Evolutionary conservation across 768 basidiomycete genomes (phyloP).

Genomic region (Fomitopsis serialis): DNA sequence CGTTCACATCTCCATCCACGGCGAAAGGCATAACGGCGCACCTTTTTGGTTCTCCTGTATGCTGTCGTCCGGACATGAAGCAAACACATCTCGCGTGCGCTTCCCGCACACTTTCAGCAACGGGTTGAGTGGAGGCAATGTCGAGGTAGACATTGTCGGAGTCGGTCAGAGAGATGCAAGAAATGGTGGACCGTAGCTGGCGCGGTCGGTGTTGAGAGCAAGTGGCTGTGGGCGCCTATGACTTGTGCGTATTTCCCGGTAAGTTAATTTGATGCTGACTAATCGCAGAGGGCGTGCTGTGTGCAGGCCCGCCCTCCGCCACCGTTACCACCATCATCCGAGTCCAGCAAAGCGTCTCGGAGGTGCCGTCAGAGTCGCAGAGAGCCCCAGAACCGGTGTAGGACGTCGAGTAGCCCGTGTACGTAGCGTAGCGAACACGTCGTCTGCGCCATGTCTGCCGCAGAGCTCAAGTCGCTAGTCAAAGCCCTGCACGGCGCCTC

Average conservation of each 20-base stretch:
- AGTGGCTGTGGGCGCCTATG: no score
- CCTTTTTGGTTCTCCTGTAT: constrained; percentile 67
- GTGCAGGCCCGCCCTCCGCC: not conserved
- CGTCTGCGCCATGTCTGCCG: constrained; percentile 25
- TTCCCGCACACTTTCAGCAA: constrained; percentile 61
- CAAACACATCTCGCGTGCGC: constrained; percentile 68
- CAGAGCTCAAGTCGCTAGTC: constrained; percentile 74
- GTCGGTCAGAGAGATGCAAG: not conserved
- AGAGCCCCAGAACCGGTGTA: not conserved
- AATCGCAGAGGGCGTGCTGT: not conserved
- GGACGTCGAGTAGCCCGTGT: constrained; percentile 1
- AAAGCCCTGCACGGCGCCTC: constrained; percentile 69
- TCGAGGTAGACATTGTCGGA: constrained; percentile 29
- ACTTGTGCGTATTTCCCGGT: no score
- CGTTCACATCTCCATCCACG: not conserved
- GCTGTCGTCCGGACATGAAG: constrained; percentile 54
- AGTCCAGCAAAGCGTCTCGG: not conserved
- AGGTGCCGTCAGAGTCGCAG: not conserved
- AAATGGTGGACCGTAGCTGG: no score
- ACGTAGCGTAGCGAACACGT: constrained; percentile 1
- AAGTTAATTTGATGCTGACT: not conserved
- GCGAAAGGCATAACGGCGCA: constrained; percentile 20
- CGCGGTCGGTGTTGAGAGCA: no score
- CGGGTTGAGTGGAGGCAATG: constrained; percentile 63
- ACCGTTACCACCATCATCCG: not conserved